phyloP scores from a whole-genome alignment of 179 eudicot genomes.

The Vitellaria paradoxa region DNA sequence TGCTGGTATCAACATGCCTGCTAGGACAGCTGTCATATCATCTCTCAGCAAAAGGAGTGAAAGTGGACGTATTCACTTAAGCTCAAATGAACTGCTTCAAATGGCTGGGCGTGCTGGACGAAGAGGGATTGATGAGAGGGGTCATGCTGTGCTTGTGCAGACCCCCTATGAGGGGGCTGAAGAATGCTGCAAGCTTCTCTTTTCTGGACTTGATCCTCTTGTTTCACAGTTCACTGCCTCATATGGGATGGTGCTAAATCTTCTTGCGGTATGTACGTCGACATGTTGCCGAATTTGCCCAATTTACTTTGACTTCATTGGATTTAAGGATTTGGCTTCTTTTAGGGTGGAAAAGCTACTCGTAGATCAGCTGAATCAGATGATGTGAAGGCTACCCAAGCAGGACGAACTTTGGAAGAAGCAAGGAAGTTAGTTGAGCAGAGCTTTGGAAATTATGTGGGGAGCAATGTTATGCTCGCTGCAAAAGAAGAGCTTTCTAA shows the following conservation, averaged over 20 bases:
- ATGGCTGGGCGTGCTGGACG: conserved; percentile 99
- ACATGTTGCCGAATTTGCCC: conserved; percentile 5
- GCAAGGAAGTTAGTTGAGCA: conserved; percentile 95
- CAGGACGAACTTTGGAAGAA: conserved; percentile 87
- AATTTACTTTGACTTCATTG: conserved; percentile 11
- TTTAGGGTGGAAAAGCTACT: conserved; percentile 85
- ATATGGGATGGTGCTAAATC: conserved; percentile 99
- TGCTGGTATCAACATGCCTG: conserved; percentile 99
- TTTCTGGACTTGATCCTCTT: conserved; percentile 89
- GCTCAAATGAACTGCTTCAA: conserved; percentile 86
- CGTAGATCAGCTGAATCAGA: conserved; percentile 55
- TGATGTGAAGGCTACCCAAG: conserved; percentile 45
- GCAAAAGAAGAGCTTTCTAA: conserved; percentile 88
- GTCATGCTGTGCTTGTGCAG: conserved; percentile 93
- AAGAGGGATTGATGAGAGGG: conserved; percentile 92
- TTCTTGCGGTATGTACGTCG: conserved; percentile 67
- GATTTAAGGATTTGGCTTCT: conserved; percentile 20
- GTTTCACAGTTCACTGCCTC: conserved; percentile 98
- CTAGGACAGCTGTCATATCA: conserved; percentile 92
- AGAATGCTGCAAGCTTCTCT: conserved; percentile 88
- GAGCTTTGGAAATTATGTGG: conserved; percentile 98
- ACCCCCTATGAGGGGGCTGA: conserved; percentile 91
- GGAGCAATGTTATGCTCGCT: conserved; percentile 97
- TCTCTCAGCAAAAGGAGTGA: conserved; percentile 91
- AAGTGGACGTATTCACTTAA: conserved; percentile 75